Base-by-base conservation (phyloP, 208 protist genomes). In the Trypanosoma avium region DNA sequence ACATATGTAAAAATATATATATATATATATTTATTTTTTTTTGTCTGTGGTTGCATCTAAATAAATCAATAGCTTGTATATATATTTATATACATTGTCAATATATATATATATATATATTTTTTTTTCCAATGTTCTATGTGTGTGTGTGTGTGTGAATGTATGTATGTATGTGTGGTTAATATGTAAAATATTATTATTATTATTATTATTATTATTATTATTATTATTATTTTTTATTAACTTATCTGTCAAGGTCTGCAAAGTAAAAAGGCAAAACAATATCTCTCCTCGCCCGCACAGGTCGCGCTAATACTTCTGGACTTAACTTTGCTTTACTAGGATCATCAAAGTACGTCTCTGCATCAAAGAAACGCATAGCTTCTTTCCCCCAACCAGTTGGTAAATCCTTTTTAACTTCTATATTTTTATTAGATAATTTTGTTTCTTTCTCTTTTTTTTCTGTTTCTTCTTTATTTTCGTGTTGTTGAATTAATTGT, bases 331-430 rank as follows among this genome's bases (percentile, higher is more conserved):
- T 71, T 32, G 85, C 85, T 73, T 88, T 92, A 5, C 30, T 71
- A 0, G 85, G 85, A 38, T 92, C 75, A 60, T 92, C 85, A 64
- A 74, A 86, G 57, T 92, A 92, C 19, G 85, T 92, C 38, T 84
- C 75, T n/a, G 80, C 68, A 72, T 92, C 85, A 65, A 92, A 92
- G 70, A 75, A 92, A 36, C 77, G 77, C 40, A 61, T 29, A n/a
- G 85, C 81, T 32, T 86, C 75, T 24, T 47, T 75, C n/a, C 85
- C 85, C 85, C 85, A 92, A n/a, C 85, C 85, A 35, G 81, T 77
- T 29, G 85, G 85, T 21, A 67, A n/a, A n/a, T n/a, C n/a, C n/a
- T n/a, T n/a, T n/a, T n/a, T n/a, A n/a, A n/a, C n/a, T n/a, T n/a
- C n/a, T n/a, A n/a, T n/a, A n/a, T n/a, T n/a, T n/a, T n/a, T n/a